Evolutionary conservation across 2,329 filamentous ascomycete genomes (phyloP), one percentile per base, ranked within the genome.

Genomic region (Macrophomina pseudophaseolina): DNA sequence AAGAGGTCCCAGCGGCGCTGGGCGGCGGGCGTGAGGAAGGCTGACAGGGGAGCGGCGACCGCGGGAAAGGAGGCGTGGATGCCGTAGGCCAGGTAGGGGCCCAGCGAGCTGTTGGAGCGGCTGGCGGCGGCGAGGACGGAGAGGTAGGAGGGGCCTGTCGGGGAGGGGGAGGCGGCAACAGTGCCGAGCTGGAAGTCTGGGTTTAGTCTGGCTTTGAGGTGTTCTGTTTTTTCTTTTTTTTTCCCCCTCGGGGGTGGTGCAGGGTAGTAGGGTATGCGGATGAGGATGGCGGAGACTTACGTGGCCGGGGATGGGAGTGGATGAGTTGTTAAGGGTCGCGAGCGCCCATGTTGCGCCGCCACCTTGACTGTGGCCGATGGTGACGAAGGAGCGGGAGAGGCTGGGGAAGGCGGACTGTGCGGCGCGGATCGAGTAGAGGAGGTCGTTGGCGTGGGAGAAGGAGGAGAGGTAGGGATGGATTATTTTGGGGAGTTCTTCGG

Each of bases 351-450:
- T 79, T 0, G 76, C 78, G 1, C 75, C 77, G 7, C 81, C 83
- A 28, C 83, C 84, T 71, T 85, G 81, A 11, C 78, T 82, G 67
- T 84, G 81, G 7, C 83, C 82, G 69, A 82, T 76, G 30, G 78
- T 74, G 16, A 84, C 80, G 65, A 83, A 86, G 0, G 78, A 69
- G 1, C 71, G 74, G 1, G 81, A 70, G 1, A 72, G 69, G 1
- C 71, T 71, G 0, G 79, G 73, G 66, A 84, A 86, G 0, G 81
- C 80, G 12, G 68, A 68, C 14, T 74, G 75, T 0, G 81, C 81
- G 0, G 84, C 83, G 16, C 74, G 64, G 0, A 84, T 69, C 1
- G 81, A 77, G 66, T 83, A 80, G 1, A 81, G 71, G 0, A 82
- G 64, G 70, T 85, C 84, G 58, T 79, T 78, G 1, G 81, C 83